Base-by-base conservation (phyloP, 2,329 filamentous ascomycete species). In the Colletotrichum tamarilloi region DNA sequence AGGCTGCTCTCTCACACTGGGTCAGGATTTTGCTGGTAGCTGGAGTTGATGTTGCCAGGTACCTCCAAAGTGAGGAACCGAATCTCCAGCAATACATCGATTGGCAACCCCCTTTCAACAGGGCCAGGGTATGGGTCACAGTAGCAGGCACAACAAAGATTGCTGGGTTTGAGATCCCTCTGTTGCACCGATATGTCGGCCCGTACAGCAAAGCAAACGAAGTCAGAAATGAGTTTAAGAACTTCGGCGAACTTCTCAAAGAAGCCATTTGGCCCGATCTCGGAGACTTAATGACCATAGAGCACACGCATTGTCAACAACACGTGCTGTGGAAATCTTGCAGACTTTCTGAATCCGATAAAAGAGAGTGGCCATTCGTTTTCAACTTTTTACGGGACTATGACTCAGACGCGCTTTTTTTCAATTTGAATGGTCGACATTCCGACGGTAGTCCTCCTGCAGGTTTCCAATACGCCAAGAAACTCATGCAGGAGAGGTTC, bases 251-350 rank as follows among this genome's bases (percentile, higher is more conserved):
- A 22, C 22, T 22, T 16, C 0, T 6, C 12, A 9, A 52, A 14
- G 1, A n/a, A n/a, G 2, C 0, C 1, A 8, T 0, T 19, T 24
- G 8, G 24, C 38, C 30, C 16, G 30, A 59, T 14, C 0, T 3
- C 4, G 26, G 1, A 12, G 4, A 7, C 12, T n/a, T n/a, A n/a
- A n/a, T n/a, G n/a, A n/a, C n/a, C n/a, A n/a, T n/a, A n/a, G n/a
- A n/a, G n/a, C n/a, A n/a, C n/a, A n/a, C n/a, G n/a, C 16, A 19
- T 42, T 32, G 19, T 7, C 56, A 1, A 3, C 42, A 35, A 2
- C 46, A 62, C 12, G 5, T 30, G 0, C 1, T 5, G 6, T 46
- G 28, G 24, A 62, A 71, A 46, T 26, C 1, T 9, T 3, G 38
- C n/a, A n/a, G n/a, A n/a, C n/a, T n/a, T n/a, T n/a, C n/a, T n/a